These are phyloP conservation scores for Trichothecium sympodiale DNA, from an alignment of 2,329 filamentous ascomycete species.

Conservation along the genomic window DNA sequence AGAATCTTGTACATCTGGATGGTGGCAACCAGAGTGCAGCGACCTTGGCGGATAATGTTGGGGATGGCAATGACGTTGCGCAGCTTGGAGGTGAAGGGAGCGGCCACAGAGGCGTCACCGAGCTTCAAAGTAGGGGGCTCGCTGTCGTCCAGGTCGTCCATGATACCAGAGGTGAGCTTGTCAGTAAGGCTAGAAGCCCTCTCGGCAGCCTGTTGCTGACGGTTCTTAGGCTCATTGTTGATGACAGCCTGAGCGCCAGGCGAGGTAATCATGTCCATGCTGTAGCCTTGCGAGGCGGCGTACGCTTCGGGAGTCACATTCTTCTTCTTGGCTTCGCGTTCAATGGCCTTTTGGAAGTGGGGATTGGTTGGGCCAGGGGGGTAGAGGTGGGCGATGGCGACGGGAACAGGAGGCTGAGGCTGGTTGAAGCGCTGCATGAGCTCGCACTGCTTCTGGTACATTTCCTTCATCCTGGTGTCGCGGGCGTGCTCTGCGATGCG, in stretches of 20 bases:
- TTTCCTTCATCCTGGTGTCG: constrained; percentile 95
- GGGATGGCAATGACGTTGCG: constrained; percentile 94
- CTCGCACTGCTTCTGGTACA: constrained; percentile 90
- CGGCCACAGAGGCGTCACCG: constrained; percentile 91
- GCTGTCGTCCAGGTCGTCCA: constrained; percentile 82
- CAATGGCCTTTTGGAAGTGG: constrained; percentile 86
- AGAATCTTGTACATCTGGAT: constrained; percentile 99
- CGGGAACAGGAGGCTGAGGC: constrained; percentile 81
- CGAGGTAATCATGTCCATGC: constrained; percentile 54
- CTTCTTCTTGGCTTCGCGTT: constrained; percentile 74
- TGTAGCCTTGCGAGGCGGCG: constrained; percentile 38
- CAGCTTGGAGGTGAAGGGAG: constrained; percentile 94
- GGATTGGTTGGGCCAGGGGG: constrained; percentile 85
- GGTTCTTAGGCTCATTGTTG: constrained; percentile 20
- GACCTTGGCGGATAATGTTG: constrained; percentile 95
- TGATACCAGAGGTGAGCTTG: constrained; percentile 74
- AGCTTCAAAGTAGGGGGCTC: constrained; percentile 95
- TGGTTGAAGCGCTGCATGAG: constrained; percentile 96
- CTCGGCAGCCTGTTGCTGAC: constrained; percentile 51
- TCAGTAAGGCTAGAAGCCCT: constrained; percentile 74
- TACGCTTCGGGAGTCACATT: constrained; percentile 52
- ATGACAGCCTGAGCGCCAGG: constrained; percentile 52
- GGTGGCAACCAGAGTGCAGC: constrained; percentile 93
- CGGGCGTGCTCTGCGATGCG: constrained; percentile 89
- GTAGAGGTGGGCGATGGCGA: constrained; percentile 86